A percentile compares a stretch with the other conserved stretches of the same genome.
Evolutionary conservation across 2,329 filamentous ascomycete genomes (phyloP).

Genomic region (Thielaviopsis ethacetica): DNA sequence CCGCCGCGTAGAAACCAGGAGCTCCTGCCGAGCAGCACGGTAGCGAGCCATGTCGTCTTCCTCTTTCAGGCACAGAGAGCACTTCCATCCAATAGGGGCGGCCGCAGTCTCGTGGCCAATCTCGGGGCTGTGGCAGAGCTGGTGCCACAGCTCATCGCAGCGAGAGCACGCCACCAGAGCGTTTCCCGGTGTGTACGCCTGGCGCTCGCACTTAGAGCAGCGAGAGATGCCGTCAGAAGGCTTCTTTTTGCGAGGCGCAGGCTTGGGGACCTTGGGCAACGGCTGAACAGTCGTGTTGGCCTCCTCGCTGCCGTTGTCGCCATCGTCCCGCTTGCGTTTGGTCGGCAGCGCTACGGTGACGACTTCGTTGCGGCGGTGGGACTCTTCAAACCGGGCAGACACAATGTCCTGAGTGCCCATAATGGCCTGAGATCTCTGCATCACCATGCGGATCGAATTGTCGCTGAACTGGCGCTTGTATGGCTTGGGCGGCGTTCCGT

Average conservation of each 20-base stretch:
- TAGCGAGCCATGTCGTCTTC: conserved; percentile 13
- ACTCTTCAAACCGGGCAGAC: conserved; percentile 7
- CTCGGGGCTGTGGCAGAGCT: conserved; percentile 15
- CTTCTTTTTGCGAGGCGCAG: conserved; percentile 8
- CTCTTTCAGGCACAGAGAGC: conserved; percentile 13
- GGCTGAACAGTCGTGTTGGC: background rate
- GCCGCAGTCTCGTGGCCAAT: conserved; percentile 10
- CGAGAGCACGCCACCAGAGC: conserved; percentile 14
- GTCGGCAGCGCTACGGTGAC: conserved; percentile 5
- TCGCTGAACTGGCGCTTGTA: conserved; percentile 9
- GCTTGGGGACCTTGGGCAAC: conserved; percentile 6
- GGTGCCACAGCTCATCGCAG: conserved; percentile 16
- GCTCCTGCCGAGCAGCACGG: conserved; percentile 12
- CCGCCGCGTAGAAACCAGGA: conserved; percentile 11
- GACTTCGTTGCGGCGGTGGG: conserved; percentile 1
- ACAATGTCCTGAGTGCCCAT: conserved; percentile 2
- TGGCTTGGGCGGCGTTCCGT: background rate
- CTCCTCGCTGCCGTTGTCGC: background rate
- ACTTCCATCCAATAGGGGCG: conserved; percentile 12
- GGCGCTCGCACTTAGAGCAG: conserved; percentile 15
- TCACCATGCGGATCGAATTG: background rate
- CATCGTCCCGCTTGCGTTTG: conserved; percentile 5
- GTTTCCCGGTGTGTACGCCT: conserved; percentile 13
- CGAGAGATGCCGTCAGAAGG: conserved; percentile 6
- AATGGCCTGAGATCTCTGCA: background rate